Evolutionary conservation across 192 early-diverging fungal genomes (phyloP).

Genomic region (Martensiomyces pterosporus): DNA sequence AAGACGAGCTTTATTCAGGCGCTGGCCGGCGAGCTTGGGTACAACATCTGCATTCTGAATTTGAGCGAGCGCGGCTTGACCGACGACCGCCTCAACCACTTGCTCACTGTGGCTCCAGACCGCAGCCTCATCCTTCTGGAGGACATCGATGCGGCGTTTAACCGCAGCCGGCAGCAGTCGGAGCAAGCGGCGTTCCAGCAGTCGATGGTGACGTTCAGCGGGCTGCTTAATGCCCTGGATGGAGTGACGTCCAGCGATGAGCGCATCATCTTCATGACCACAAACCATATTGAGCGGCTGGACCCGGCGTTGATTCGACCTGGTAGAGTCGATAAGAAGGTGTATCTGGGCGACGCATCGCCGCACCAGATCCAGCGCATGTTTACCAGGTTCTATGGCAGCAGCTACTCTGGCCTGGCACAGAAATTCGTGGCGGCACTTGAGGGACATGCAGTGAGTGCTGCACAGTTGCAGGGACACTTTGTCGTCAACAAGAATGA

Average conservation of each 20-base stretch:
- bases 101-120: conserved; percentile 74
- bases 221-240: conserved; percentile 84
- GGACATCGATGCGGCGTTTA: conserved; percentile 84
- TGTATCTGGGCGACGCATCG: conserved; percentile 70
- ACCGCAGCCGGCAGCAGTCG: conserved; percentile 54
- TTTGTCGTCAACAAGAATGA: conserved; percentile 85
- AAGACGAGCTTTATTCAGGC: conserved; percentile 94
- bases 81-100: conserved; percentile 77
- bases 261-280: conserved; percentile 88
- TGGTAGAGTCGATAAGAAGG: conserved; percentile 73
- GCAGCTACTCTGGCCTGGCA: conserved; percentile 53
- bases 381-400: conserved; percentile 78
- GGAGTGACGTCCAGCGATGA: conserved; percentile 85
- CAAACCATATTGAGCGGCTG: conserved; percentile 75
- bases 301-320: conserved; percentile 79
- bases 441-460: conserved; percentile 60
- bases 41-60: conserved; percentile 87
- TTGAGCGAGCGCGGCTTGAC: conserved; percentile 76
- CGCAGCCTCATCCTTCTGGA: conserved; percentile 77
- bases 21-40: conserved; percentile 79
- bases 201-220: conserved; percentile 82
- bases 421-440: conserved; percentile 64
- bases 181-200: conserved; percentile 67
- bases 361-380: conserved; percentile 63
- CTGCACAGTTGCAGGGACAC: conserved; percentile 91